Evolutionary conservation across 331 rosid genomes (phyloP).

Genomic region (Pyracantha coccinea): DNA sequence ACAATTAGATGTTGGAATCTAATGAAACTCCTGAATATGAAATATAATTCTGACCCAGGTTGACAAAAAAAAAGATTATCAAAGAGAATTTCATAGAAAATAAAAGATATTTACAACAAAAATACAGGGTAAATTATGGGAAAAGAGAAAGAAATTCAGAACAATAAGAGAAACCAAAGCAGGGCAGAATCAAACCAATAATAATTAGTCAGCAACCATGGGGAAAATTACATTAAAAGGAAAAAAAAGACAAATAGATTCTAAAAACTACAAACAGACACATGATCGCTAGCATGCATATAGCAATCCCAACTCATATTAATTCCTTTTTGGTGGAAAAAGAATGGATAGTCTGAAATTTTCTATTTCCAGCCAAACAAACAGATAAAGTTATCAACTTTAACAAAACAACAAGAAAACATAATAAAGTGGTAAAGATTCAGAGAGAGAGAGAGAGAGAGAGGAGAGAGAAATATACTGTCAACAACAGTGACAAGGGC

Average conservation of each 20-base stretch:
- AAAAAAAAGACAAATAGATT: not conserved
- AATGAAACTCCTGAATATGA: not conserved
- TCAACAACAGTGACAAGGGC: conserved; percentile 45
- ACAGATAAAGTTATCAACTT: not conserved
- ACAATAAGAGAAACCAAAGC: not conserved
- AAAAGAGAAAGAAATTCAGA: not conserved
- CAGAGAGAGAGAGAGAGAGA: not conserved
- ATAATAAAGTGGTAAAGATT: not conserved
- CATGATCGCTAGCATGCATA: not conserved
- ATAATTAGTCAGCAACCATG: not conserved
- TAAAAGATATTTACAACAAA: not conserved
- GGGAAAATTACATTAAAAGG: too few relatives aligned
- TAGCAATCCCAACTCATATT: not conserved
- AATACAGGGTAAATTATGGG: not conserved
- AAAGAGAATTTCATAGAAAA: too few relatives aligned
- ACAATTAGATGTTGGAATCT: not conserved
- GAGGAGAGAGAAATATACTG: conserved; percentile 27
- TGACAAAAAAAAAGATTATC: too few relatives aligned
- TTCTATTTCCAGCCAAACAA: not conserved
- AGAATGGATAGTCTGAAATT: not conserved
- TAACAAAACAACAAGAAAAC: not conserved
- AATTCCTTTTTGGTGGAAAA: not conserved
- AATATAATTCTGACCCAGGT: not conserved
- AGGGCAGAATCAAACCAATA: not conserved
- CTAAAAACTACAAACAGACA: not conserved